Evolutionary conservation across 495 filamentous ascomycete genomes (phyloP).

Genomic region (Tirmania nivea): DNA sequence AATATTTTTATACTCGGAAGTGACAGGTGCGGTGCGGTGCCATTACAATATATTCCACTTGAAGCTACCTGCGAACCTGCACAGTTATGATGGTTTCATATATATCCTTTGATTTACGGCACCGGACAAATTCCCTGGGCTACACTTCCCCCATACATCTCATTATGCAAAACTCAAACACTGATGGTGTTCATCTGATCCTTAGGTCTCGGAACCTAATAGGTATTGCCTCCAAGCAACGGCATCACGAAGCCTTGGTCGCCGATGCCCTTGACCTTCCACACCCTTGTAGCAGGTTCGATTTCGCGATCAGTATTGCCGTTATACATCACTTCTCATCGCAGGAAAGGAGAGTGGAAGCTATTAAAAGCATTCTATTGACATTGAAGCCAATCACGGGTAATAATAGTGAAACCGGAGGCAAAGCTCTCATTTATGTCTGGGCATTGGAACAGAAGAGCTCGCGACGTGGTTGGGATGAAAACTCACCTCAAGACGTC

Average conservation of each 20-base stretch:
- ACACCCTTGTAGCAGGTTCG: constrained; percentile 46
- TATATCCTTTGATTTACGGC: too few relatives aligned
- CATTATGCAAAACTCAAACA: too few relatives aligned
- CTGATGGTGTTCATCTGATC: constrained; percentile 2
- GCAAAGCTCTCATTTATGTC: constrained; percentile 67
- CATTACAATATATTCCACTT: too few relatives aligned
- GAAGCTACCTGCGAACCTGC: too few relatives aligned
- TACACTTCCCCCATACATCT: too few relatives aligned
- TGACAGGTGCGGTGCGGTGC: constrained; percentile 52
- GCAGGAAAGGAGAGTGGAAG: constrained; percentile 46
- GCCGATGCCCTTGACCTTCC: constrained; percentile 52
- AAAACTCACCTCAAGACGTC: constrained; percentile 68
- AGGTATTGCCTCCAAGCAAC: neutral
- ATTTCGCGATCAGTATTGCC: constrained; percentile 89
- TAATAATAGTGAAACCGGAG: constrained; percentile 23
- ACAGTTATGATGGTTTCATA: too few relatives aligned
- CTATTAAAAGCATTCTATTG: constrained; percentile 48
- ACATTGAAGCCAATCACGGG: constrained; percentile 31
- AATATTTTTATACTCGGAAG: constrained; percentile 66
- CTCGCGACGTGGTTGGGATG: constrained; percentile 82
- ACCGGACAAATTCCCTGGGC: constrained; percentile 29
- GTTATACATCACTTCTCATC: constrained; percentile 91
- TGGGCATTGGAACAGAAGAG: constrained; percentile 88
- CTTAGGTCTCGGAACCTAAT: constrained; percentile 4
- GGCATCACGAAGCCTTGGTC: constrained; percentile 31